Percentiles rank a stretch among this genome's conserved stretches.
Conservation (phyloP, 1,284 basidiomycete genomes). For the Phlebopus sp. region DNA sequence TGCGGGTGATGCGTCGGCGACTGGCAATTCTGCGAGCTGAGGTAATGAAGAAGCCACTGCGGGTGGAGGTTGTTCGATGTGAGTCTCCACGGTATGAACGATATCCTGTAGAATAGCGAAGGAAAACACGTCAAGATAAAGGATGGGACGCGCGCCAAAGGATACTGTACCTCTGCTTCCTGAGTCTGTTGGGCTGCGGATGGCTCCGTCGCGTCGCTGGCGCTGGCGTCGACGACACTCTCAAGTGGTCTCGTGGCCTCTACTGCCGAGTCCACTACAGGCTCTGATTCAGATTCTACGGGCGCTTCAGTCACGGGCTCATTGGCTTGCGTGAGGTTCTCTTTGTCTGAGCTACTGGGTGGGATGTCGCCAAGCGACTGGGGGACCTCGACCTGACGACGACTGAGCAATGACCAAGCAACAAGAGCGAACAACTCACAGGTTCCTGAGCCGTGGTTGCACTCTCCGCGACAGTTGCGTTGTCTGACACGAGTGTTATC, state of each 20-base stretch:
- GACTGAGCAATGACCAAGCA: not conserved
- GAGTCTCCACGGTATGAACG: not conserved
- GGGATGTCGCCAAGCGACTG: not conserved
- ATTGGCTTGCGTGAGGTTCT: not conserved
- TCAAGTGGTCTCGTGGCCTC: not conserved
- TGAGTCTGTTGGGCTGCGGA: not conserved
- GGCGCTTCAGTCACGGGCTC: not conserved
- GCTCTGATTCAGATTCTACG: not conserved
- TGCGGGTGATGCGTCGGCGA: not conserved
- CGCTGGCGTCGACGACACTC: not conserved
- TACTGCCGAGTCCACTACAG: not conserved
- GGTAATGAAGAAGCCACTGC: not conserved
- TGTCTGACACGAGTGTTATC: not conserved
- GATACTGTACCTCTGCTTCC: not conserved
- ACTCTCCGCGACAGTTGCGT: not conserved
- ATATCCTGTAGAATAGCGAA: conserved; percentile 1
- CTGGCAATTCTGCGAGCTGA: not conserved
- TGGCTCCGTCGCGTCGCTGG: conserved; percentile 4
- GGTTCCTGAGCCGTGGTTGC: not conserved
- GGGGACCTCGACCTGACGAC: not conserved
- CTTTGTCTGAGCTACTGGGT: conserved; percentile 2
- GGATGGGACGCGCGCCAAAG: conserved; percentile 1
- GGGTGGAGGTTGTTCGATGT: not conserved
- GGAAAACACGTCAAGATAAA: not conserved
- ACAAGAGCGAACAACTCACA: not conserved